A percentile compares a stretch with the other conserved stretches of the same genome.
phyloP scores from a whole-genome alignment of 2,329 filamentous ascomycete genomes.

The Colletotrichum liaoningense region DNA sequence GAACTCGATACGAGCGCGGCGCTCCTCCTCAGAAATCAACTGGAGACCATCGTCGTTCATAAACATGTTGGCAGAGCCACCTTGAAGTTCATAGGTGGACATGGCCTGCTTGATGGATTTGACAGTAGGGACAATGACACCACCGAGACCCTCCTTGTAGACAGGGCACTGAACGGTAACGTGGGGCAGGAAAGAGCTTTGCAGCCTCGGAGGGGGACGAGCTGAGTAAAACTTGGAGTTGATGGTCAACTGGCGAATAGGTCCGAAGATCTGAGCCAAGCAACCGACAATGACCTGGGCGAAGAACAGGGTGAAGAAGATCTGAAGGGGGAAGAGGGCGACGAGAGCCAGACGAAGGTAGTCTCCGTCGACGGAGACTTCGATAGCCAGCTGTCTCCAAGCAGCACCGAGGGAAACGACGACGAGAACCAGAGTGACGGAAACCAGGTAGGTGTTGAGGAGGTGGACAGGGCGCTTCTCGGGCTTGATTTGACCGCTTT shows the following conservation, averaged over 20 bases:
- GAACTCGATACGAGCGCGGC: constrained; percentile 73
- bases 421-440: constrained; percentile 74
- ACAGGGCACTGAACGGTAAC: constrained; percentile 89
- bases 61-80: constrained; percentile 82
- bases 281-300: constrained; percentile 82
- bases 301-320: constrained; percentile 88
- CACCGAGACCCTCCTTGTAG: constrained; percentile 84
- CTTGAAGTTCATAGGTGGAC: constrained; percentile 80
- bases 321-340: constrained; percentile 74
- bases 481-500: constrained; percentile 74
- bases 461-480: constrained; percentile 76
- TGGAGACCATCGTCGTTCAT: constrained; percentile 82
- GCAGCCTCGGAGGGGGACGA: constrained; percentile 71
- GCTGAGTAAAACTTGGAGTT: constrained; percentile 90
- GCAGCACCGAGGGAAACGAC: constrained; percentile 76
- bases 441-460: constrained; percentile 76
- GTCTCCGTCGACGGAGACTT: constrained; percentile 72
- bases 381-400: constrained; percentile 75
- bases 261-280: constrained; percentile 80
- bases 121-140: constrained; percentile 82
- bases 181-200: constrained; percentile 70
- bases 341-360: constrained; percentile 75
- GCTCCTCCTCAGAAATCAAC: constrained; percentile 71
- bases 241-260: constrained; percentile 75
- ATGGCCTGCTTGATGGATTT: constrained; percentile 83